Conservation (phyloP, 2,329 filamentous ascomycete species). For the Penicillium sclerotigenum region DNA sequence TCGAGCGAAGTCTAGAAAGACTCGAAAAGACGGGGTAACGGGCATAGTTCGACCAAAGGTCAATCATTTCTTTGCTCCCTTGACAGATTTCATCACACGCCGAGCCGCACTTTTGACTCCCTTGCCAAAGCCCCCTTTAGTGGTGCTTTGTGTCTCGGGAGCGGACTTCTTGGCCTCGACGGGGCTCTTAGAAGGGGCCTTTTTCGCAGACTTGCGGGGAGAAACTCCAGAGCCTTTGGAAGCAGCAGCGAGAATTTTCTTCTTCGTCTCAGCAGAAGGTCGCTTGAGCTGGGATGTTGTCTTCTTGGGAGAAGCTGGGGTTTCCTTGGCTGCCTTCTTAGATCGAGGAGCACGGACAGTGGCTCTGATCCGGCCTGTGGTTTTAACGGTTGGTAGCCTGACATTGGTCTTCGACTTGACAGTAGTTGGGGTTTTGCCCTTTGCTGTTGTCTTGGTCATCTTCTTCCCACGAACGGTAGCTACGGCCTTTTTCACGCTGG, state of each 20-base stretch:
- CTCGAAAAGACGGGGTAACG: background rate
- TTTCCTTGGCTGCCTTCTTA: constrained; percentile 11
- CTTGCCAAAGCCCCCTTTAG: constrained; percentile 11
- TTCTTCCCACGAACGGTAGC: constrained; percentile 20
- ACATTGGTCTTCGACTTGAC: constrained; percentile 19
- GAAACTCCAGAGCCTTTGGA: constrained; percentile 20
- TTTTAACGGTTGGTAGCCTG: constrained; percentile 30
- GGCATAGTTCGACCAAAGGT: background rate
- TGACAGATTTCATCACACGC: constrained; percentile 18
- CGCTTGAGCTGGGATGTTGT: constrained; percentile 25
- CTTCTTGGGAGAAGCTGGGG: constrained; percentile 18
- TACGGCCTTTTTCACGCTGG: constrained; percentile 30
- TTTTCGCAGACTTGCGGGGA: constrained; percentile 12
- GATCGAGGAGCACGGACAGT: constrained; percentile 15
- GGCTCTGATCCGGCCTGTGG: constrained; percentile 29
- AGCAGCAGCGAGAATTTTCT: constrained; percentile 26
- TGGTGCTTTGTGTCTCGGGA: constrained; percentile 6
- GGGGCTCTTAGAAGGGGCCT: constrained; percentile 12
- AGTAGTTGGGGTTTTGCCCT: constrained; percentile 9
- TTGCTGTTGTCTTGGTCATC: constrained; percentile 18
- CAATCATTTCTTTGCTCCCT: constrained; percentile 11
- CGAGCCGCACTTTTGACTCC: constrained; percentile 16
- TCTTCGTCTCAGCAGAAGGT: constrained; percentile 31
- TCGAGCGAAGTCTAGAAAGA: background rate
- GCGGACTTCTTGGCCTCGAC: constrained; percentile 13